Evolutionary conservation across 2,329 filamentous ascomycete genomes (phyloP).

Genomic region (Elsinoe perseae): DNA sequence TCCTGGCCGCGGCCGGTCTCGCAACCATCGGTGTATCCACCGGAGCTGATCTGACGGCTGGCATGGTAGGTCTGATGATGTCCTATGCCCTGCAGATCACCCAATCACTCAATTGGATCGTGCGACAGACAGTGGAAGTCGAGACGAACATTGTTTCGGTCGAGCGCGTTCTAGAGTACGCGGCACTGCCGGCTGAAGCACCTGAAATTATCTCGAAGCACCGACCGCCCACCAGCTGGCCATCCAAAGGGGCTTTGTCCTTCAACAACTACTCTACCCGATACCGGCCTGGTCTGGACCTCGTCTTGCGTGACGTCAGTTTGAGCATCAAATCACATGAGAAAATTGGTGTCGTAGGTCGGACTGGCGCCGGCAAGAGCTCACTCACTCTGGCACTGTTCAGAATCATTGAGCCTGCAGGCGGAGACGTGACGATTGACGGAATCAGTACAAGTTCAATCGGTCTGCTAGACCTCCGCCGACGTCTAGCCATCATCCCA

Average conservation of each 20-base stretch:
- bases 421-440: slow-evolving; percentile 83
- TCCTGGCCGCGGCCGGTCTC: slow-evolving; percentile 76
- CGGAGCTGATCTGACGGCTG: slow-evolving; percentile 56
- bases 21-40: slow-evolving; percentile 70
- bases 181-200: slow-evolving; percentile 81
- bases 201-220: slow-evolving; percentile 86
- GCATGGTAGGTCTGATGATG: slow-evolving; percentile 86
- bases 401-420: slow-evolving; percentile 82
- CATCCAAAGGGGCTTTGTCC: slow-evolving; percentile 74
- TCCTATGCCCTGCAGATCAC: slow-evolving; percentile 97
- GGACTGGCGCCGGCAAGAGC: slow-evolving; percentile 93
- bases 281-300: slow-evolving; percentile 80
- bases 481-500: slow-evolving; percentile 90
- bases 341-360: slow-evolving; percentile 95
- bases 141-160: slow-evolving; percentile 99
- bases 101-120: slow-evolving; percentile 96
- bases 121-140: slow-evolving; percentile 97
- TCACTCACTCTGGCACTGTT: slow-evolving; percentile 88
- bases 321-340: slow-evolving; percentile 91
- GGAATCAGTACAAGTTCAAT: slow-evolving; percentile 82
- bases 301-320: slow-evolving; percentile 88
- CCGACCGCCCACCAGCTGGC: slow-evolving; percentile 84
- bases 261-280: slow-evolving; percentile 93
- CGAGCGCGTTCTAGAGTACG: slow-evolving; percentile 94
- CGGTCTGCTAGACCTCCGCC: slow-evolving; percentile 77